Base-by-base conservation (phyloP, 164 flowering plant species). In the Umbellularia californica region DNA sequence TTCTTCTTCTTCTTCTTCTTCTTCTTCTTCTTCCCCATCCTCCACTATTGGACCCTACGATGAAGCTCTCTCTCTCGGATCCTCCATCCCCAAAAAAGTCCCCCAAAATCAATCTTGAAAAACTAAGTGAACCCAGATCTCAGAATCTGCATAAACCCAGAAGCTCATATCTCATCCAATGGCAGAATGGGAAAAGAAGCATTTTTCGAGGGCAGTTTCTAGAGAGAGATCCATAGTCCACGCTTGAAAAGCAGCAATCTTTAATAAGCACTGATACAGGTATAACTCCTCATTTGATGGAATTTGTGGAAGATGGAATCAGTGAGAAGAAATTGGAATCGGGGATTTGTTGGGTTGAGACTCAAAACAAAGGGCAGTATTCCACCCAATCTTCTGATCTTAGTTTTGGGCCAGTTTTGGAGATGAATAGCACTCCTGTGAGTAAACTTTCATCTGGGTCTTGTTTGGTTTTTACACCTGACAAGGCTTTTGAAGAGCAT, bases 401-500 rank as follows among this genome's bases (percentile, higher is more conserved):
- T 24, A 4, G 33, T 41, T 60, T 70, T 51, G 11, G 71, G 25
- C 22, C 68, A 50, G 77, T 19, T 58, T 58, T 14, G 52, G 80
- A 67, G 77, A 77, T 70, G n/a, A 71, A 78, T 50, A 70, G 64
- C 47, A 85, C 87, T 72, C 88, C 89, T 77, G 20, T 81, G 30
- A 73, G 77, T 73, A 83, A 88, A 70, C 10, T 77, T 22, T 65
- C 58, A 35, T 41, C 67, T 72, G 83, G 81, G 69, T 79, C 77
- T 78, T 71, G 47, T 72, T 68, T 81, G 41, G 83, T 78, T 74
- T 76, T 70, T 69, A 70, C 72, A n/a, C 70, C 79, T 58, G 74
- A 69, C 63, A 77, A 65, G 47, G 68, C 14, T 20, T 30, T 74
- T 50, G 81, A 70, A 72, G 77, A 77, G 73, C 73, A 69, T 2